phyloP scores from a whole-genome alignment of 148 eudicot species.

The Rhododendron ovatum region DNA sequence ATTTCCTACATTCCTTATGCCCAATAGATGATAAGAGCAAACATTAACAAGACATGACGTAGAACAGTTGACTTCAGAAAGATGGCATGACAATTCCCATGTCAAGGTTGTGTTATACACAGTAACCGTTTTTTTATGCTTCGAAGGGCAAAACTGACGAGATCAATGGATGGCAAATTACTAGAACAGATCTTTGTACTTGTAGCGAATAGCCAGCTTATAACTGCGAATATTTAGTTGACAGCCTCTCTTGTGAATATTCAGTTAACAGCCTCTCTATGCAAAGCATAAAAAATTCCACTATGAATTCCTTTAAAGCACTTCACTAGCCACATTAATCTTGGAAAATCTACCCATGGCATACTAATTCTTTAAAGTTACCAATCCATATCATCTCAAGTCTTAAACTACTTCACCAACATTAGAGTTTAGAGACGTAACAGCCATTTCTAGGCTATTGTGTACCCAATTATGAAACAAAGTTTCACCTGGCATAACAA shows the following conservation, averaged over 20 bases:
- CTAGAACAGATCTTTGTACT: neutral
- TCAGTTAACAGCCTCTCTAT: neutral
- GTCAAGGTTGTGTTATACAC: neutral
- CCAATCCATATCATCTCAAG: neutral
- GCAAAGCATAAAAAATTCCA: neutral
- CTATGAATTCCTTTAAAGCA: neutral
- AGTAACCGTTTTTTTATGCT: neutral
- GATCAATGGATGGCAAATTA: neutral
- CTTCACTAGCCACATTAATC: neutral
- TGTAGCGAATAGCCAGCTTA: neutral
- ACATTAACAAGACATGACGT: neutral
- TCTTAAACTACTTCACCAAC: neutral
- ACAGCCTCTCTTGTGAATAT: neutral
- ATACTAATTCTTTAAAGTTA: neutral
- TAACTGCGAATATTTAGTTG: no score
- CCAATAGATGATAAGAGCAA: neutral
- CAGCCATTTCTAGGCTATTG: neutral
- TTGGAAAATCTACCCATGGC: neutral
- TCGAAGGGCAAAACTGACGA: neutral
- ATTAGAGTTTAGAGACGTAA: neutral
- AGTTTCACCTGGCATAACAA: constrained; percentile 90
- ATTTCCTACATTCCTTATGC: neutral
- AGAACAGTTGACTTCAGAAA: neutral
- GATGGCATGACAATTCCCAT: neutral
- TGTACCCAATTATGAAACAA: neutral